Evolutionary conservation across 2,329 filamentous ascomycete genomes (phyloP).

Genomic region (Alternaria brassicae): DNA sequence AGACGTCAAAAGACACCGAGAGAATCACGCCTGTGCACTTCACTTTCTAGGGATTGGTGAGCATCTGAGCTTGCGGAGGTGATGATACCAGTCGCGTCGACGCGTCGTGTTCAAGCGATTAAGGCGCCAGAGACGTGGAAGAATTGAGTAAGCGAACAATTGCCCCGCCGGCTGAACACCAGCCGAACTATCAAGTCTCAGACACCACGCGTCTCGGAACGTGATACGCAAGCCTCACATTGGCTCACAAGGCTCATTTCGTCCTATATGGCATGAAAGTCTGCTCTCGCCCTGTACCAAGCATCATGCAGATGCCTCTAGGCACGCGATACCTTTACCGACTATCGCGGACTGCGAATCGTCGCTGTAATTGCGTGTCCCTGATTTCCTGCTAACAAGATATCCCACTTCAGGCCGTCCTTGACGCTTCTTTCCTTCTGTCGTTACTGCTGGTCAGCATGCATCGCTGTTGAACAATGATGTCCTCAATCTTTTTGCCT

Average conservation of each 20-base stretch:
- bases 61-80: neutral
- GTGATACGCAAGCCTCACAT: neutral
- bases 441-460: conserved; percentile 34
- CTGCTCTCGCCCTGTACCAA: conserved; percentile 4
- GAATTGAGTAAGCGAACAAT: neutral
- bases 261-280: conserved; percentile 2
- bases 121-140: neutral
- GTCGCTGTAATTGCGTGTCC: conserved; percentile 1
- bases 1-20: neutral
- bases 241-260: conserved; percentile 1
- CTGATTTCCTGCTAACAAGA: conserved; percentile 5
- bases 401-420: neutral
- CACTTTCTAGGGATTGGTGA: neutral
- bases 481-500: conserved; percentile 21
- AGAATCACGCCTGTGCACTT: neutral
- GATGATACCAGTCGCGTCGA: neutral
- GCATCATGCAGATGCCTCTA: conserved; percentile 13
- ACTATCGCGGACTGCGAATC: conserved; percentile 4
- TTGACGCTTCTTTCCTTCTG: conserved; percentile 6
- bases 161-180: conserved; percentile 2
- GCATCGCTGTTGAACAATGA: conserved; percentile 43
- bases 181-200: conserved; percentile 20
- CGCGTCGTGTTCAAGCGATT: neutral
- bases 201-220: conserved; percentile 27
- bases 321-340: conserved; percentile 1